Base-by-base conservation (phyloP, 768 basidiomycete genomes). In the Tubosaeta sp. region DNA sequence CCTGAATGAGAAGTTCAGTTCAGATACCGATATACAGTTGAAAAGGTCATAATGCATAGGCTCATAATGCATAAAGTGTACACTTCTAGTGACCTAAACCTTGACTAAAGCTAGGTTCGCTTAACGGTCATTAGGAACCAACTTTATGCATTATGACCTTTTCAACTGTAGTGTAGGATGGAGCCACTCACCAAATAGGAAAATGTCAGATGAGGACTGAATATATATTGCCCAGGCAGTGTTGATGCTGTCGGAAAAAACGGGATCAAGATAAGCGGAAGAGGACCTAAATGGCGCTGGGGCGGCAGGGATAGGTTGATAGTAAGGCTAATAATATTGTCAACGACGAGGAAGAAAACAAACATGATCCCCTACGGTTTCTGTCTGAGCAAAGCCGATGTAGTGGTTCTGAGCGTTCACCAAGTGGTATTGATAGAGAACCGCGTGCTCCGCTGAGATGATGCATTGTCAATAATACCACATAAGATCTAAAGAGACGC, bases 381-480 rank as follows among this genome's bases (percentile, higher is more conserved):
- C 80, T 0, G 78, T 81, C 55, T 82, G 80, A 16, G 73, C 73
- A 39, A 81, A 60, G 1, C 78, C 79, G 13, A 78, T 71, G 53
- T 74, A 82, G 57, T 81, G 74, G 55, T 78, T 71, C 42, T 63
- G 55, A 4, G 81, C 75, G 32, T 68, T 68, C 42, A 56, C 65
- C 33, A 81, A 52, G 52, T 65, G 71, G 59, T 81, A 80, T 46
- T 81, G 77, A 56, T 77, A 80, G 14, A 79, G 61, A 26, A 60
- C 63, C 37, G 72, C 70, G 45, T 80, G 79, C 59, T 80, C 79
- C 19, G 76, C 75, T 66, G 43, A 19, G 4, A 42, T 26, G 27
- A 4, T 3, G 1, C 14, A n/a, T 44, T 50, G 37, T 55, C 27
- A 11, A 27, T 47, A 5, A 19, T 50, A 46, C 31, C 3, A 2